Evolutionary conservation across 495 filamentous ascomycete species (phyloP).

Genomic region (Lophiotrema nucula): DNA sequence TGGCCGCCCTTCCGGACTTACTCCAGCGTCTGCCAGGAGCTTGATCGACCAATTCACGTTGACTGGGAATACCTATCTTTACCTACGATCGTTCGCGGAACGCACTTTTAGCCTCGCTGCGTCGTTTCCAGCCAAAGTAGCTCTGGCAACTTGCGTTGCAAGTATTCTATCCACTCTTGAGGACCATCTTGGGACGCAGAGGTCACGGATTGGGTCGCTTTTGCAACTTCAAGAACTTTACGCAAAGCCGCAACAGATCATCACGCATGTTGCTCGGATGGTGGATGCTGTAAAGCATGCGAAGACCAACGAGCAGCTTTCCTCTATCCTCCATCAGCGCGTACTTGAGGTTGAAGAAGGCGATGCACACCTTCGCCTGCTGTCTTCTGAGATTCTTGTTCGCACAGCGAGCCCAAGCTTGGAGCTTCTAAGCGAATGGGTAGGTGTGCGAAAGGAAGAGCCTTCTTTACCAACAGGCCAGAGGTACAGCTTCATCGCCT

Average conservation of each 20-base stretch:
- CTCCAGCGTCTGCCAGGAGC: constrained; percentile 53
- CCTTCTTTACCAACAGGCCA: constrained; percentile 46
- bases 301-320: constrained; percentile 63
- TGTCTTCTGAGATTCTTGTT: constrained; percentile 64
- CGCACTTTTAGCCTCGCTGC: constrained; percentile 37
- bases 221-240: constrained; percentile 72
- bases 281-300: constrained; percentile 54
- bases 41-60: constrained; percentile 57
- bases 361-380: constrained; percentile 56
- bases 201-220: constrained; percentile 49
- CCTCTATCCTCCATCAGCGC: constrained; percentile 65
- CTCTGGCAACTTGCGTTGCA: constrained; percentile 60
- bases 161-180: constrained; percentile 57
- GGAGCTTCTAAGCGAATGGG: constrained; percentile 70
- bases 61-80: constrained; percentile 58
- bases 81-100: constrained; percentile 56
- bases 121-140: constrained; percentile 54
- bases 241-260: constrained; percentile 58
- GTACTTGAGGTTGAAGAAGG: constrained; percentile 64
- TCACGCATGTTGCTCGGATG: constrained; percentile 61
- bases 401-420: constrained; percentile 70
- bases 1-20: constrained; percentile 69
- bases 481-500: constrained; percentile 16
- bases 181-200: constrained; percentile 50
- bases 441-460: constrained; percentile 60